Conservation (phyloP, 23 red algal species). For the Chondrus crispus region DNA sequence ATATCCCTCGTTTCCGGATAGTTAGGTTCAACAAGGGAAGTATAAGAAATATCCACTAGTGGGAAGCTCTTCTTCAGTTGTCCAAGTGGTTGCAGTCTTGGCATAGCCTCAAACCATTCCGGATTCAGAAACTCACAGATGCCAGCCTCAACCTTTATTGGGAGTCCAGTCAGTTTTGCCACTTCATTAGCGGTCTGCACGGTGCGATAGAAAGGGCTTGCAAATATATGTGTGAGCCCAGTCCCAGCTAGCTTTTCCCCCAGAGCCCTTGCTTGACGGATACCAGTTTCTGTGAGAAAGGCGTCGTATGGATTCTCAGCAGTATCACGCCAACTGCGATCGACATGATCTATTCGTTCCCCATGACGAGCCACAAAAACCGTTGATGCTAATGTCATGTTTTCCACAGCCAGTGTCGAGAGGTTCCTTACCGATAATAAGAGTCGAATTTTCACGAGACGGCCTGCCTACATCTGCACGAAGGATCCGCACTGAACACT, state of each 20-base stretch:
- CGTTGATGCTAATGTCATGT: not conserved
- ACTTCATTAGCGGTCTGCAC: slow-evolving; percentile 44
- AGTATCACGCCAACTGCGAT: slow-evolving; percentile 35
- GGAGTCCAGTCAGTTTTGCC: slow-evolving; percentile 20
- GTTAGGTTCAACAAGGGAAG: not conserved
- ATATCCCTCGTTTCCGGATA: slow-evolving; percentile 38
- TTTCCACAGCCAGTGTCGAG: too few relatives aligned
- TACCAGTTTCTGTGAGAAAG: slow-evolving; percentile 69
- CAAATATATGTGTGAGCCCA: slow-evolving; percentile 27
- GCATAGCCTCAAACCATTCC: not conserved
- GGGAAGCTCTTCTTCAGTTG: slow-evolving; percentile 5
- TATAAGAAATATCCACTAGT: not conserved
- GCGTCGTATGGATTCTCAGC: slow-evolving; percentile 67
- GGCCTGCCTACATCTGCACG: too few relatives aligned
- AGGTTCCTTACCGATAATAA: too few relatives aligned
- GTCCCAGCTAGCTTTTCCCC: slow-evolving; percentile 7
- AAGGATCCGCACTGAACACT: too few relatives aligned
- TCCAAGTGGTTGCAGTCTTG: not conserved
- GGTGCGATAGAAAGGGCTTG: slow-evolving; percentile 31
- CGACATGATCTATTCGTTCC: slow-evolving; percentile 83
- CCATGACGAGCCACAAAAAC: slow-evolving; percentile 82
- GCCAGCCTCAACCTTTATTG: slow-evolving; percentile 23
- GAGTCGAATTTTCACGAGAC: too few relatives aligned
- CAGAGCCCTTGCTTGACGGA: slow-evolving; percentile 54
- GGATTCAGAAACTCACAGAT: slow-evolving; percentile 25